phyloP scores from a whole-genome alignment of 2,329 filamentous ascomycete species.

The Colletotrichum musae region DNA sequence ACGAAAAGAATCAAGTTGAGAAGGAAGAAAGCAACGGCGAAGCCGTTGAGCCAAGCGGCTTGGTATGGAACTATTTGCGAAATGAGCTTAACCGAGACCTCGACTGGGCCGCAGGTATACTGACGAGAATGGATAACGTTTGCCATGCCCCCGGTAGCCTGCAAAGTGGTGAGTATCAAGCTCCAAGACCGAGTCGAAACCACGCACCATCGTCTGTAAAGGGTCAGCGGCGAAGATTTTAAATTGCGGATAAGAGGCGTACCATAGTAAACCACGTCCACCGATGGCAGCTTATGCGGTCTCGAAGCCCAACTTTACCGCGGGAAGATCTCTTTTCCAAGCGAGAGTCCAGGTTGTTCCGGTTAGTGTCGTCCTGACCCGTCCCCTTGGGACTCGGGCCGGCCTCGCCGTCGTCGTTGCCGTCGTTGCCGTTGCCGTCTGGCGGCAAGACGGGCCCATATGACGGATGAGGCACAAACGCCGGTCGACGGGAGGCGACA shows the following conservation, averaged over 20 bases:
- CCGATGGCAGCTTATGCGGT: conserved; percentile 66
- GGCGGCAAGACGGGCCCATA: conserved; percentile 24
- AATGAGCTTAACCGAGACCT: conserved; percentile 66
- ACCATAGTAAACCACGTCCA: conserved; percentile 86
- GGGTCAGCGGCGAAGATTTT: conserved; percentile 36
- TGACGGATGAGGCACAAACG: conserved; percentile 34
- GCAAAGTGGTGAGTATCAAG: conserved; percentile 22
- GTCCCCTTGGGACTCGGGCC: conserved; percentile 32
- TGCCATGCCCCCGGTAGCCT: conserved; percentile 71
- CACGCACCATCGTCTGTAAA: conserved; percentile 51
- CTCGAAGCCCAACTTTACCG: conserved; percentile 60
- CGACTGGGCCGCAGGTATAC: conserved; percentile 40
- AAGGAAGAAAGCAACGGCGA: conserved; percentile 74
- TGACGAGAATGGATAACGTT: conserved; percentile 69
- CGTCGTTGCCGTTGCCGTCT: background rate
- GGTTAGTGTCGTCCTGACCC: conserved; percentile 46
- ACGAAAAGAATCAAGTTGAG: conserved; percentile 76
- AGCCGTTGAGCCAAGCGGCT: conserved; percentile 68
- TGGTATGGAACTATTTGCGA: conserved; percentile 70
- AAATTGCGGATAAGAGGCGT: conserved; percentile 11
- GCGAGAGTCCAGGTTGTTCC: conserved; percentile 54
- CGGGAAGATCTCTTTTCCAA: conserved; percentile 36
- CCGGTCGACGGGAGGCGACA: conserved; percentile 29
- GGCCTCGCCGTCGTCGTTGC: background rate
- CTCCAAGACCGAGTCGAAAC: conserved; percentile 16